A percentile compares a stretch with the other conserved stretches of the same genome.
phyloP scores from a whole-genome alignment of 768 basidiomycete genomes.

The Daedalea quercina region DNA sequence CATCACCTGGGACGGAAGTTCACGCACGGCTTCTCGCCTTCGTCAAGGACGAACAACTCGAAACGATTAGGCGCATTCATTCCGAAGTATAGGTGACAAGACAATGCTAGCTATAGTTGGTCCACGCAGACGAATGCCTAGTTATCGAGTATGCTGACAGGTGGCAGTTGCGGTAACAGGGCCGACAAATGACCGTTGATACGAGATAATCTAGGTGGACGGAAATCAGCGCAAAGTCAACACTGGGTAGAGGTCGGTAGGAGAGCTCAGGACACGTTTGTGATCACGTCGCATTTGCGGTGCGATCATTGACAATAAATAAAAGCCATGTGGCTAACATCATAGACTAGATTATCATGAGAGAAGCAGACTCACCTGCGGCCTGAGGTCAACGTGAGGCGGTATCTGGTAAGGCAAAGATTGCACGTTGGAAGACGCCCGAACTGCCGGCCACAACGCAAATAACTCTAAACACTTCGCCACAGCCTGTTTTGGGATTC shows the following conservation, averaged over 20 bases:
- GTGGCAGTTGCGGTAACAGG: no score
- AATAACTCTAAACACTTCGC: slow-evolving; percentile 10
- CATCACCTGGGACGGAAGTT: slow-evolving; percentile 2
- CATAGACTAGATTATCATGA: slow-evolving; percentile 26
- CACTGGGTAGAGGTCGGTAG: neutral
- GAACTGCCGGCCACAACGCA: neutral
- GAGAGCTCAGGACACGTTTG: slow-evolving; percentile 40
- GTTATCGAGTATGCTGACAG: no score
- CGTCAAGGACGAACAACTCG: slow-evolving; percentile 87
- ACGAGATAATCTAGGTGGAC: no score
- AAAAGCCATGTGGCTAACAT: slow-evolving; percentile 40
- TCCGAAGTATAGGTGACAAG: neutral
- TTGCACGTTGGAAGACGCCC: neutral
- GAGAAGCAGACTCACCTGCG: slow-evolving; percentile 13
- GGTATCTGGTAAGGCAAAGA: neutral
- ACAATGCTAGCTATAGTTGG: neutral
- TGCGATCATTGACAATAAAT: slow-evolving; percentile 62
- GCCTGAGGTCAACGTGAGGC: neutral
- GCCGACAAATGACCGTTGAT: no score
- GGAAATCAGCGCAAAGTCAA: neutral
- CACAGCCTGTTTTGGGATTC: slow-evolving; percentile 7
- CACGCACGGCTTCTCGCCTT: slow-evolving; percentile 90
- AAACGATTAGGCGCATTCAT: slow-evolving; percentile 97
- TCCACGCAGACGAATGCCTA: no score
- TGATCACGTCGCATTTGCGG: slow-evolving; percentile 35